phyloP scores from a whole-genome alignment of 176 grass and related monocot species.

The Oryza meyeriana region DNA sequence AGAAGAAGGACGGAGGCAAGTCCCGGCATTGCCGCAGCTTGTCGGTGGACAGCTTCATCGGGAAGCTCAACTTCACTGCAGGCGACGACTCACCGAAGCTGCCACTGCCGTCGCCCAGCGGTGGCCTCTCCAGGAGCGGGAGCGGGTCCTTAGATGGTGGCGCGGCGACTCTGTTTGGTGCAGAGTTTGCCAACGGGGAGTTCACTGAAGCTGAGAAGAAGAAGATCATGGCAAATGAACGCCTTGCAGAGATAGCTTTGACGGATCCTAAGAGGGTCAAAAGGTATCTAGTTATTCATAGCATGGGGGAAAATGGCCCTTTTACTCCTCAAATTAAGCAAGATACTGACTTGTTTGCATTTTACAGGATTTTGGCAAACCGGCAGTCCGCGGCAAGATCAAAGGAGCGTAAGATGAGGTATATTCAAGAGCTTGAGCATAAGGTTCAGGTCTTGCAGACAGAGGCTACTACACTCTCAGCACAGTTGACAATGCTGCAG shows the following conservation, averaged over 20 bases:
- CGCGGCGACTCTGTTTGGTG: slow-evolving; percentile 47
- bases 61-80: slow-evolving; percentile 62
- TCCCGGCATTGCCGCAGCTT: slow-evolving; percentile 78
- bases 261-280: slow-evolving; percentile 92
- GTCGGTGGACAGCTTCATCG: slow-evolving; percentile 97
- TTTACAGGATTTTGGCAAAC: slow-evolving; percentile 79
- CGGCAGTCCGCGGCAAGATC: slow-evolving; percentile 82
- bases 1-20: slow-evolving; percentile 47
- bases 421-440: slow-evolving; percentile 92
- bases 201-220: slow-evolving; percentile 84
- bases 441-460: slow-evolving; percentile 91
- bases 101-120: slow-evolving; percentile 36
- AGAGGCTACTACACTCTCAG: slow-evolving; percentile 88
- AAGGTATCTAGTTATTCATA: slow-evolving; percentile 53
- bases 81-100: slow-evolving; percentile 70
- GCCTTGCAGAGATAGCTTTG: slow-evolving; percentile 80
- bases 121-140: slow-evolving; percentile 40
- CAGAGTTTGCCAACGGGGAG: slow-evolving; percentile 69
- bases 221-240: slow-evolving; percentile 93
- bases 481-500: slow-evolving; percentile 90
- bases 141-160: slow-evolving; percentile 63
- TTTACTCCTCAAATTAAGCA: neutral
- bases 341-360: neutral
- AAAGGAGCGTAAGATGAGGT: slow-evolving; percentile 97
- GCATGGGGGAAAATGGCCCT: neutral